Percentiles rank a stretch among this genome's conserved stretches.
Evolutionary conservation across 1,284 basidiomycete species (phyloP).

Genomic region (Malassezia psittaci): DNA sequence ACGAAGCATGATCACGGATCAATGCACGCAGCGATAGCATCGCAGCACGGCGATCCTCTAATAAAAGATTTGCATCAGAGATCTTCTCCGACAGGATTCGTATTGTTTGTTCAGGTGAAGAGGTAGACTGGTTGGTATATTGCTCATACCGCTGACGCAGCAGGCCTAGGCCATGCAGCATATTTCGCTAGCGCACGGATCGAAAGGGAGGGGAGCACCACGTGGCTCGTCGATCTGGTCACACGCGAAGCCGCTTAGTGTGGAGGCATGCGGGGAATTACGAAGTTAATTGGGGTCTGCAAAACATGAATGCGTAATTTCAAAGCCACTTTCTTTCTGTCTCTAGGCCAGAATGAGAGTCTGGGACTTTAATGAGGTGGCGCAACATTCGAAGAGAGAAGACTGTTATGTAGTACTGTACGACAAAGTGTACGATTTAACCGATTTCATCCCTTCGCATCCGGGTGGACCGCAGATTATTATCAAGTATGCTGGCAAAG

Average conservation of each 20-base stretch:
- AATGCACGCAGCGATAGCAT: conserved; percentile 85
- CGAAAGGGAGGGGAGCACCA: not conserved
- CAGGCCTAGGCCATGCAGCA: conserved; percentile 46
- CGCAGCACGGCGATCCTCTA: conserved; percentile 74
- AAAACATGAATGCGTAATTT: not conserved
- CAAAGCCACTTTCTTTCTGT: not conserved
- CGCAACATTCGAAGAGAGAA: conserved; percentile 55
- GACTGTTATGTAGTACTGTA: conserved; percentile 53
- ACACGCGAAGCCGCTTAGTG: no score
- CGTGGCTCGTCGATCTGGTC: not conserved
- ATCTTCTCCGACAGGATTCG: conserved; percentile 76
- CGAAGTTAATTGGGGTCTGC: no score
- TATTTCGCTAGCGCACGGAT: conserved; percentile 13
- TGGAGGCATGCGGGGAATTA: no score
- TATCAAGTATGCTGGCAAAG: conserved; percentile 65
- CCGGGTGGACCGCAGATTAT: conserved; percentile 71
- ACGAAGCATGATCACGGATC: conserved; percentile 72
- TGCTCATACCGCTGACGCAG: conserved; percentile 41
- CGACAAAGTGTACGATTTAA: conserved; percentile 56
- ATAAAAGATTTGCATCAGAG: conserved; percentile 15
- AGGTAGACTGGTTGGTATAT: conserved; percentile 49
- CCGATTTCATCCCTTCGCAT: conserved; percentile 66
- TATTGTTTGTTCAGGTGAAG: conserved; percentile 75
- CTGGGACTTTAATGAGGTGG: conserved; percentile 25
- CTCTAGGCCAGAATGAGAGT: conserved; percentile 16